phyloP scores from a whole-genome alignment of 225 moss, liverwort and hornwort genomes.

The Lunularia cruciata region DNA sequence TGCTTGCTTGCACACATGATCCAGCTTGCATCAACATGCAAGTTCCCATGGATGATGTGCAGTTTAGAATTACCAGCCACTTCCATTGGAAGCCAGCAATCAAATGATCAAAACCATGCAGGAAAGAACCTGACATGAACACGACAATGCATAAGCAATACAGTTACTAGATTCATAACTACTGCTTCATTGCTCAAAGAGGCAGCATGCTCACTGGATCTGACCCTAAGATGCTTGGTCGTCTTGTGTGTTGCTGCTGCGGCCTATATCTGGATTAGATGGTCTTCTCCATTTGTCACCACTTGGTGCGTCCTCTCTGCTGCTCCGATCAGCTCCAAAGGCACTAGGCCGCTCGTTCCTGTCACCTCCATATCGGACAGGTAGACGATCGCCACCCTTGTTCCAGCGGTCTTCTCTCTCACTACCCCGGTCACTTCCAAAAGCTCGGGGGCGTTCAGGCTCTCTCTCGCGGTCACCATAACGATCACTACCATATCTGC shows the following conservation, averaged over 20 bases:
- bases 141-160: conserved; percentile 22
- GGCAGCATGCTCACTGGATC: not conserved
- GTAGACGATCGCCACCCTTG: conserved; percentile 19
- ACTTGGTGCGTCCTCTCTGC: conserved; percentile 30
- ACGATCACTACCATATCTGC: conserved; percentile 26
- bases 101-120: conserved; percentile 26
- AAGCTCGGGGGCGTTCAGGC: conserved; percentile 5
- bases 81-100: conserved; percentile 20
- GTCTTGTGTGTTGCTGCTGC: conserved; percentile 26
- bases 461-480: conserved; percentile 29
- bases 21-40: not conserved
- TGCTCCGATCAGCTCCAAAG: conserved; percentile 21
- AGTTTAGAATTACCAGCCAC: conserved; percentile 10
- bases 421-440: conserved; percentile 20
- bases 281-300: conserved; percentile 39
- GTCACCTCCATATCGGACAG: conserved; percentile 12
- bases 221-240: conserved; percentile 26
- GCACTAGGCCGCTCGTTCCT: conserved; percentile 19
- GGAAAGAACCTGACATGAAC: conserved; percentile 16
- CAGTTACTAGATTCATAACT: conserved; percentile 17
- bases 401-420: conserved; percentile 36
- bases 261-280: conserved; percentile 18
- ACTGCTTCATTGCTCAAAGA: conserved; percentile 7
- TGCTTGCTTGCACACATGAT: conserved; percentile 15
- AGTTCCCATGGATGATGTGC: conserved; percentile 11